Evolutionary conservation across 257 asterid species (phyloP).

Genomic region (Solanum acaule): DNA sequence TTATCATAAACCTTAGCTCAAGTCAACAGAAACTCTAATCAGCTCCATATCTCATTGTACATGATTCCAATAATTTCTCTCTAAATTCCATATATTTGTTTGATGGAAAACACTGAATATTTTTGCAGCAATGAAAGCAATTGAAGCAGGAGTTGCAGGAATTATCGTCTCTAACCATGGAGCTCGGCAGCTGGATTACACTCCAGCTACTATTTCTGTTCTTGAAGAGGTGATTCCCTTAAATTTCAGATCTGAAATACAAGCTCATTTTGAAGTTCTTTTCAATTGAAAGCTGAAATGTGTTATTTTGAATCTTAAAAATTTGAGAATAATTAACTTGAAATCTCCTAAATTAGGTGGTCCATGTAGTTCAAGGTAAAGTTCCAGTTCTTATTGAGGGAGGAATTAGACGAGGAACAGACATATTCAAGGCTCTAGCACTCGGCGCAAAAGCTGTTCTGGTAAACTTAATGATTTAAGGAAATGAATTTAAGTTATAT

Average conservation of each 20-base stretch:
- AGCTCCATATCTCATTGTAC: background rate
- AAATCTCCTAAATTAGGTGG: conserved; percentile 12
- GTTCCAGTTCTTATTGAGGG: conserved; percentile 59
- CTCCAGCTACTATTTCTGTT: conserved; percentile 50
- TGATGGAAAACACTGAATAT: background rate
- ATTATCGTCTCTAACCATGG: conserved; percentile 60
- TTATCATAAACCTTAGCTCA: background rate
- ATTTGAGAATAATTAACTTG: background rate
- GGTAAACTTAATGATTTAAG: conserved; percentile 14
- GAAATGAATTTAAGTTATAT: background rate
- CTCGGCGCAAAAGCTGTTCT: conserved; percentile 57
- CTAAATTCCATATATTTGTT: background rate
- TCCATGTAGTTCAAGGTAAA: conserved; percentile 41
- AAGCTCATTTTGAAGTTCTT: background rate
- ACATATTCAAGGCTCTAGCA: conserved; percentile 62
- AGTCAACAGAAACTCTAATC: background rate
- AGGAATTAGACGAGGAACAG: conserved; percentile 61
- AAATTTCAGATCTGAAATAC: background rate
- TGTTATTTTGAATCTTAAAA: background rate
- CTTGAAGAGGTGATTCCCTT: conserved; percentile 40
- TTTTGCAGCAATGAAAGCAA: conserved; percentile 40
- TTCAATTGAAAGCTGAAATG: background rate
- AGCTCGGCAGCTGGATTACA: conserved; percentile 46
- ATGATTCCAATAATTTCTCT: background rate
- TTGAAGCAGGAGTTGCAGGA: conserved; percentile 48